Evolutionary conservation across 352 stramenopile species (phyloP), one percentile per base, ranked within the genome.

Genomic region (Globisporangium polare): DNA sequence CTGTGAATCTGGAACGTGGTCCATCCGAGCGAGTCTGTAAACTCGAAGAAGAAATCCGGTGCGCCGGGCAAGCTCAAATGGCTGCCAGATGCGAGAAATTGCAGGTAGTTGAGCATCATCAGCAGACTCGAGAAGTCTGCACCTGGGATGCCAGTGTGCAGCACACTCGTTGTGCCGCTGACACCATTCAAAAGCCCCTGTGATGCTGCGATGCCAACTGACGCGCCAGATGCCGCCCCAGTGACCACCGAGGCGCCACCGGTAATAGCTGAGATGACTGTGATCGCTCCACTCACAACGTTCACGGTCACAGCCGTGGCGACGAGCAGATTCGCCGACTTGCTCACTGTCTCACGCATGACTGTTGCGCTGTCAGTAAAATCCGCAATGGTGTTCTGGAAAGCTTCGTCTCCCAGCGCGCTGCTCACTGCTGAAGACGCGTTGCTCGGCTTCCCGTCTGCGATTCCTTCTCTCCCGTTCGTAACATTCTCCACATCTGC

Each of bases 11-110:
- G 74, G 31, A 91, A 73, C 57, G 81, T 80, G 42, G 58, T 74
- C 82, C 82, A 91, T 0, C 79, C 79, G 10, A 91, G 71, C 47
- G 82, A 88, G 50, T 91, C 82, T 5, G 78, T 89, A 56, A 91
- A 89, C 33, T 82, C 63, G 52, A 80, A 77, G 56, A 82, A 87
- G 42, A 88, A 88, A 22, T 78, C 64, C 0, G 82, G 82, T 7
- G 82, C 82, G 3, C 60, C 73, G 0, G 82, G 82, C 52, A 91
- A 62, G 33, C 68, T 79, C 41, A 91, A 65, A 49, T 91, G 82
- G 54, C 82, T 88, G 17, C 66, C 74, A 1, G 77, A 86, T 27
- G 82, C 78, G 22, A 91, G 60, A 49, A 91, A 91, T 63, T 91
- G 82, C 26, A 91, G 62, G 29, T 91, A 91, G 54, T 80, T 81